Evolutionary conservation across 2,329 filamentous ascomycete species (phyloP), one percentile per base, ranked within the genome.

Genomic region (Colletotrichum sp.): DNA sequence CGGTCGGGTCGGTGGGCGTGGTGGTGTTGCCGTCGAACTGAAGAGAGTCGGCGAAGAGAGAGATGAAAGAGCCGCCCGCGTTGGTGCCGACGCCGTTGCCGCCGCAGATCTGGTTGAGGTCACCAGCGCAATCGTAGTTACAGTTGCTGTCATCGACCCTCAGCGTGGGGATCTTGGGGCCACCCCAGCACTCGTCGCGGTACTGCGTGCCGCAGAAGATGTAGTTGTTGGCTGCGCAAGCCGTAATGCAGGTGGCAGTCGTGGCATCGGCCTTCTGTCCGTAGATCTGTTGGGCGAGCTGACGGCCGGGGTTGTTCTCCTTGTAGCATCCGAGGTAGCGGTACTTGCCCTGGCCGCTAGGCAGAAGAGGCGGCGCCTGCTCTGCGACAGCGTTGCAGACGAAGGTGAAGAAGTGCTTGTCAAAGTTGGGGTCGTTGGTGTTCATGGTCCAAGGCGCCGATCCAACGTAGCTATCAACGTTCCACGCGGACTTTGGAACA

Each of bases 401-500:
- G 73, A 91, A 91, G 13, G 86, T 80, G 7, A 91, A 84, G 9
- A 82, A 81, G 64, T 89, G 87, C 81, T 91, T 91, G 33, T 85
- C 87, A 65, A 88, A 84, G 2, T 78, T 79, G 0, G 86, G 85
- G 70, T 91, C 90, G 66, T 90, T 88, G 59, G 87, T 87, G 78
- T 91, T 91, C 77, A 91, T 84, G 0, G 87, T 90, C 90, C 90
- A 91, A 3, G 81, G 78, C 0, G 89, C 87, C 0, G 80, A 82
- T 4, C 87, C 87, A 6, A 81, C 82, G 74, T 88, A 90, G 0
- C 86, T 79, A n/a, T 88, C 84, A 2, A 85, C 80, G 76, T 92
- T 91, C 83, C 89, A 89, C 75, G 91, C 89, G 1, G 84, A 83
- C 78, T 90, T 90, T 11, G 89, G 89, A 1, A 87, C 88, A 3